Base-by-base conservation (phyloP, 441 rosid species). In the Hura crepitans region DNA sequence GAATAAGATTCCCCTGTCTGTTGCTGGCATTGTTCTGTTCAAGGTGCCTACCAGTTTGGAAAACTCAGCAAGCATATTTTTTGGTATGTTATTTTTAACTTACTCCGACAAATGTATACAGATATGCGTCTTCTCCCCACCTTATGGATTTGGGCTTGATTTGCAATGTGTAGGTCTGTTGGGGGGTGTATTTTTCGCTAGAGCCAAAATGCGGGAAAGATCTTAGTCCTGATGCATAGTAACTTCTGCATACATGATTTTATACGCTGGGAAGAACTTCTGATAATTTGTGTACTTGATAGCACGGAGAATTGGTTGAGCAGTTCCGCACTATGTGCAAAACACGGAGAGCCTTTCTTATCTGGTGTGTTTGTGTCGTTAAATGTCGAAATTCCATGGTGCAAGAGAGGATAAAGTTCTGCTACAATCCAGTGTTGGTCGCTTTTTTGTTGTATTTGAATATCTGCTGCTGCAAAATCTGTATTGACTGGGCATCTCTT, bases 11-110 rank as follows among this genome's bases (percentile, higher is more conserved):
- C 98, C 98, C 25, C 81, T 95, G 30, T 95, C 99, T 1, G 58
- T 92, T 9, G 92, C 89, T 0, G 99, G 99, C 71, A 91, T 90
- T 33, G 74, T 95, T 77, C 81, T 95, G 75, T 95, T 95, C 82
- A 66, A 90, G 17, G 97, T 95, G 63, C 98, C 98, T 0, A 95
- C 98, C 39, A 95, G 95, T 79, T 78, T 95, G 82, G 89, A 95
- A 65, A 95, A 95, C 83, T 84, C 98, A 0, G 86, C 97, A 9
- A 92, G 98, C 85, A 95, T 95, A 75, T 84, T 95, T 28, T 90
- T 92, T 18, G 99, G 99, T 92, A 83, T 77, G 84, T 28, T 49
- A 43, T 53, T 31, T 59, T n/a, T 39, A 49, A 50, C 23, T 5
- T 65, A 1, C 53, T 49, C 17, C 25, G 12, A 43, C 54, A 49